Base-by-base conservation (phyloP, 2,329 filamentous ascomycete species). In the Aspergillus fumigatiaffinis region DNA sequence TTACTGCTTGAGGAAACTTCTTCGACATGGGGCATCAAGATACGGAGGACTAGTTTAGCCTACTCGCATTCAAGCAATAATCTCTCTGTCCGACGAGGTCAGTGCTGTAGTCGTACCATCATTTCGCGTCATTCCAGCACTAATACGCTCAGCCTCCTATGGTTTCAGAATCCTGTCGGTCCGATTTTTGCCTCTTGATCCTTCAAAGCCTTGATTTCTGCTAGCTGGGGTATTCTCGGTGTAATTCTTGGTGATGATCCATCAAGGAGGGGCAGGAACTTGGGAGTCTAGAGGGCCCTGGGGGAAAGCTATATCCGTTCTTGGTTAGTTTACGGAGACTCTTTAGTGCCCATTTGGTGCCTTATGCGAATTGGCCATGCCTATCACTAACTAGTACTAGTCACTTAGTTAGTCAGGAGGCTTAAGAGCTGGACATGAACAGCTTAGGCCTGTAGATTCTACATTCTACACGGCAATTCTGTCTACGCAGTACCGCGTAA, bases 1-100 rank as follows among this genome's bases (percentile, higher is more conserved):
- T 49, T 56, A 48, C 54, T 47, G 57, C 57, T 61, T 61, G 57
- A 54, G 57, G 59, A 57, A 59, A 59, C 57, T 58, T 55, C 57
- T 53, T 57, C 57, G 54, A 56, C 42, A 49, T 48, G n/a, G 48
- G 51, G 44, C 51, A 53, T 35, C 9, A 48, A 29, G 48, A 29
- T 17, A 38, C 32, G 32, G 32, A 38, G 14, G 32, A 38, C 32
- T 38, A 44, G 6, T n/a, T 21, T 44, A 44, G 41, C 10, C 41
- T 21, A 23, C 21, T 17, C 2, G 32, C 32, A 38, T 38, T 17
- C 32, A 17, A 38, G 14, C 14, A 38, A 38, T 38, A 17, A 38
- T 38, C 5, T 38, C 14, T 17, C 32, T 38, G 14, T 38, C 14
- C 6, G 14, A 38, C 32, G 14, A 38, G 32, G 32, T 38, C 32